These are phyloP conservation scores for Russula virescens DNA, from an alignment of 768 basidiomycete genomes.

Conservation along the genomic window DNA sequence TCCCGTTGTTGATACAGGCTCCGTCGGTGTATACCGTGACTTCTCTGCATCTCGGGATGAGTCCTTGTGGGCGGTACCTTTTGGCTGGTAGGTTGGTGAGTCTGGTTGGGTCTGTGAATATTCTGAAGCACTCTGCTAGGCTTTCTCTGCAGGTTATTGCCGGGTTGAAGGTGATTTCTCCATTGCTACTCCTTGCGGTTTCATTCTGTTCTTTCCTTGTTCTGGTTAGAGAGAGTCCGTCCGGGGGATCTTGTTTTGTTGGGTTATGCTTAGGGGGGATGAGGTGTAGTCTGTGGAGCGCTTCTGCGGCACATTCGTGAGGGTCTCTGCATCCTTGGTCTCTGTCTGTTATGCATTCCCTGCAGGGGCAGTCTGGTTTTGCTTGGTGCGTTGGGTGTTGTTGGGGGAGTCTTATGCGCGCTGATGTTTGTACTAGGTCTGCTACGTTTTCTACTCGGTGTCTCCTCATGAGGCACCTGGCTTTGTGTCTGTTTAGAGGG, in stretches of 20 bases:
- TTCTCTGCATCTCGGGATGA: background rate
- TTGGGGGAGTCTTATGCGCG: background rate
- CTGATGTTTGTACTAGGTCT: background rate
- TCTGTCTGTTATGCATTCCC: background rate
- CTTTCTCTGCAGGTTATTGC: background rate
- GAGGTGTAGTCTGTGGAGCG: background rate
- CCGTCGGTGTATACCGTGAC: constrained; percentile 1
- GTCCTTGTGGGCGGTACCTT: rapidly evolving
- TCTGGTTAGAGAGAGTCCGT: background rate
- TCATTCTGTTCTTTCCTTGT: background rate
- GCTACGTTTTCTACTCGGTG: background rate
- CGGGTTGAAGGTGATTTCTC: background rate
- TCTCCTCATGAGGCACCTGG: too few relatives aligned
- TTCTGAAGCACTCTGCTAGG: background rate
- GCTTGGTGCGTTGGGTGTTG: background rate
- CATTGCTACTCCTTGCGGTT: background rate
- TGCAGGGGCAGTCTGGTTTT: background rate
- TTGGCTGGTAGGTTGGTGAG: background rate
- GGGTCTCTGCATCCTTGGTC: background rate
- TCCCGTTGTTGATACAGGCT: constrained; percentile 25
- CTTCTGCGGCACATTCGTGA: background rate
- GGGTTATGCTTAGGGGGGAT: background rate
- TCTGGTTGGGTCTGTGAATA: background rate
- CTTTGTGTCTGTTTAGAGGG: too few relatives aligned
- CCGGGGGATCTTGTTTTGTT: background rate